Evolutionary conservation across 768 basidiomycete species (phyloP).

Genomic region (Boletus insuetus): DNA sequence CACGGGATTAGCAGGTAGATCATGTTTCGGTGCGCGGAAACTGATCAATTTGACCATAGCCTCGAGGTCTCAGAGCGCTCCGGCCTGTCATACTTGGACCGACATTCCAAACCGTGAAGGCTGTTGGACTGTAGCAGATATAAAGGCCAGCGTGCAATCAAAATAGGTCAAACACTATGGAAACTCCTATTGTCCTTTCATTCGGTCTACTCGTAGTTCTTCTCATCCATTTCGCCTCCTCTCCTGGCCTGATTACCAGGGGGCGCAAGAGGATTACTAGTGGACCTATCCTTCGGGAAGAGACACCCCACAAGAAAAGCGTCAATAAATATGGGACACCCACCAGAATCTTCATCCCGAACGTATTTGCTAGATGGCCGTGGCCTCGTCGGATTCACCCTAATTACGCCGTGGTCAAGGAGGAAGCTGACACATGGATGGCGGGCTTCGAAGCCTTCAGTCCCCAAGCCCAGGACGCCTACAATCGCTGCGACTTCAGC

Average conservation of each 20-base stretch:
- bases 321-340: neutral
- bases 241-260: neutral
- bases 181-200: neutral
- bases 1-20: too few species aligned
- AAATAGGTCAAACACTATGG: too few species aligned
- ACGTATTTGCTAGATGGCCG: constrained; percentile 11
- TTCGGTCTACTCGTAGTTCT: neutral
- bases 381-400: constrained; percentile 13
- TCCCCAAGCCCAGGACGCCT: constrained; percentile 13
- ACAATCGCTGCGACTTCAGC: constrained; percentile 11
- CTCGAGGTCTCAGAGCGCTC: too few species aligned
- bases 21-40: too few species aligned
- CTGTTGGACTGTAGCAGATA: too few species aligned
- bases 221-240: neutral
- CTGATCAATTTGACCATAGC: too few species aligned
- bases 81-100: too few species aligned
- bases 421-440: constrained; percentile 9
- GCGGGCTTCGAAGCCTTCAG: constrained; percentile 4
- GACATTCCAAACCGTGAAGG: too few species aligned
- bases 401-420: neutral
- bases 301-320: neutral
- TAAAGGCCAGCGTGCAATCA: too few species aligned
- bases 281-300: neutral
- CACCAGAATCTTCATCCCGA: constrained; percentile 10
- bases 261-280: neutral